Base-by-base conservation (phyloP, 2,329 filamentous ascomycete genomes). In the Dothideomycetidae sp. region DNA sequence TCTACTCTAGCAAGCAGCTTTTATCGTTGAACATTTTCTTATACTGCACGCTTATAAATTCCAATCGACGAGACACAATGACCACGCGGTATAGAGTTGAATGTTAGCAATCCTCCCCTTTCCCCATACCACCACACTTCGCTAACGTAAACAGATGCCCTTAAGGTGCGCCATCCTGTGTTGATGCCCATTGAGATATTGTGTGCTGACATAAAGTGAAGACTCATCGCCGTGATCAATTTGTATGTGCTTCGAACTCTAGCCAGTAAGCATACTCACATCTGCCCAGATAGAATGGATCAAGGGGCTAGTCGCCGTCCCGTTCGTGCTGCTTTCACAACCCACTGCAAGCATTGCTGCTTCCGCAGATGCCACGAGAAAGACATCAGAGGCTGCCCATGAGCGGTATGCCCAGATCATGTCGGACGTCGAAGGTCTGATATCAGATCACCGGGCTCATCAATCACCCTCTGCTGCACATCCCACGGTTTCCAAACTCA, bases 291-390 rank as follows among this genome's bases (percentile, higher is more conserved):
- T 53, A 45, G 55, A 58, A 50, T 96, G 88, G 88, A 83, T 96
- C 67, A 96, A 98, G 51, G 56, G 56, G 11, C 71, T 96, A 3
- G 67, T 96, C 10, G 90, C 90, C 1, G 88, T 96, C 1, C 90
- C 90, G 0, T 98, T 98, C 55, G 88, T 98, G 28, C 73, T 98
- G 37, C 85, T 93, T 57, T 94, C 88, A 1, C 86, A 96, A 55
- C 90, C 90, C 3, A 92, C 84, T 1, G 84, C 84, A 13, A 74
- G 85, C 29, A 85, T 88, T 51, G 78, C 86, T 46, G 66, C 71
- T 38, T 71, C 67, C 39, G 71, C 88, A 35, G 35, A 42, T 31
- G 44, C 46, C 23, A 85, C 88, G 2, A 64, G 70, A 31, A 70
- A 77, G 41, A 85, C 88, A 66, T 81, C 82, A 3, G 72, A 74